Evolutionary conservation across 2,329 filamentous ascomycete genomes (phyloP), one percentile per base, ranked within the genome.

Genomic region (Amylocarpus encephaloides): DNA sequence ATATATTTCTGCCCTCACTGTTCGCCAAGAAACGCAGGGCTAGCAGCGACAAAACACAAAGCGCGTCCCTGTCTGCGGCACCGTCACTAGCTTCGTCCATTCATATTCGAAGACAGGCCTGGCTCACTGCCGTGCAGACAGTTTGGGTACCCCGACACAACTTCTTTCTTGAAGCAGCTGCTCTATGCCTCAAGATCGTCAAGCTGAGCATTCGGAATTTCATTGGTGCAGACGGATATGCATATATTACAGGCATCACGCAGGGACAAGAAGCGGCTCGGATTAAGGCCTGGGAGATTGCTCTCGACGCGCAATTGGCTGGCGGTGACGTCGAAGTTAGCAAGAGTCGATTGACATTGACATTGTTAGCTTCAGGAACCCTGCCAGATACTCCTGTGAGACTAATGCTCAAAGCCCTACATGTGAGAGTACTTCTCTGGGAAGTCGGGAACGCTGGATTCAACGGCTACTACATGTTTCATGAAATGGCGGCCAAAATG

Each of bases 201-300:
- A 95, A 95, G 68, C 84, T 95, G 46, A 87, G 87, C 60, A 67
- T 89, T 47, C 82, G 88, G 41, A 90, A 89, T 58, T 67, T 87
- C 0, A 80, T 95, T 54, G 91, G 92, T 35, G 77, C 83, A 58
- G 78, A 85, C 26, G 75, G 85, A 9, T 96, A 93, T 66, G 85
- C 90, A 50, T 76, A 82, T 64, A 71, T 95, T 35, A 92, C 87
- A 2, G 88, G 89, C 0, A 79, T 86, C 43, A 92, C 85, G 1
- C 82, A 86, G 58, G 89, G 95, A 51, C 85, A 95, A 66, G 92
- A 96, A 67, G 80, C 79, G 46, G 91, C 88, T 6, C 81, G 92
- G 26, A 79, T 95, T 62, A 93, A 95, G 70, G 88, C 90, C 0
- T 97, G 92, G 92, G 80, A 85, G 32, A 95, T 95, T 62, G 91